Evolutionary conservation across 495 filamentous ascomycete genomes (phyloP).

Genomic region (Neurospora pannonica): DNA sequence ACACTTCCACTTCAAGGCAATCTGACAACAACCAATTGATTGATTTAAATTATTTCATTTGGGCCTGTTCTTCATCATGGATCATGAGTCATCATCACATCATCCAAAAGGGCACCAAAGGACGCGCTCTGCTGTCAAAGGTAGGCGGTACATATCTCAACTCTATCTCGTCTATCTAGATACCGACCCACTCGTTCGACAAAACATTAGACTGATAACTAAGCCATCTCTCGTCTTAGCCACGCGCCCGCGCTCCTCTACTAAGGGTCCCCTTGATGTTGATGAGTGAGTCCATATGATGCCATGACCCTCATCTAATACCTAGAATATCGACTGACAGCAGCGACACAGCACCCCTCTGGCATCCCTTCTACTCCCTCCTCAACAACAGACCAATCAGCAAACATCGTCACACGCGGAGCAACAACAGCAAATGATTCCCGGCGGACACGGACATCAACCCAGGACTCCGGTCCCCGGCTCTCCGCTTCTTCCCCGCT

Average conservation of each 20-base stretch:
- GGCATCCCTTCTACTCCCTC: conserved; percentile 16
- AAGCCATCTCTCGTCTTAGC: conserved; percentile 16
- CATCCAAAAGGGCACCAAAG: conserved; percentile 25
- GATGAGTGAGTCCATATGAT: conserved; percentile 40
- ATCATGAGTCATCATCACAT: conserved; percentile 12
- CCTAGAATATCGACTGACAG: conserved; percentile 2
- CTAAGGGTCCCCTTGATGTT: conserved; percentile 47
- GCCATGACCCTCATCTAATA: neutral
- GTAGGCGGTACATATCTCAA: conserved; percentile 14
- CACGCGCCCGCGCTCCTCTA: conserved; percentile 40
- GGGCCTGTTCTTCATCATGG: conserved; percentile 17
- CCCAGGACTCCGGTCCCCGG: conserved; percentile 3
- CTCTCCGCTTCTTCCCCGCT: conserved; percentile 16
- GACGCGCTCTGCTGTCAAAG: conserved; percentile 31
- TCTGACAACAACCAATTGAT: neutral
- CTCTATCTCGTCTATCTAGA: neutral
- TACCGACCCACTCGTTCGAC: neutral
- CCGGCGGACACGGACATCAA: conserved; percentile 3
- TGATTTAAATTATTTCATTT: neutral
- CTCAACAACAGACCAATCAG: conserved; percentile 3
- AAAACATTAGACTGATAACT: neutral
- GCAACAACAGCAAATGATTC: neutral
- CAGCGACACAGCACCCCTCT: conserved; percentile 15
- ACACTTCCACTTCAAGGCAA: neutral
- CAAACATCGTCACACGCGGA: neutral